A percentile compares a stretch with the other conserved stretches of the same genome.
Conservation (phyloP, 257 asterid species). For the Jaltomata sinuosa region DNA sequence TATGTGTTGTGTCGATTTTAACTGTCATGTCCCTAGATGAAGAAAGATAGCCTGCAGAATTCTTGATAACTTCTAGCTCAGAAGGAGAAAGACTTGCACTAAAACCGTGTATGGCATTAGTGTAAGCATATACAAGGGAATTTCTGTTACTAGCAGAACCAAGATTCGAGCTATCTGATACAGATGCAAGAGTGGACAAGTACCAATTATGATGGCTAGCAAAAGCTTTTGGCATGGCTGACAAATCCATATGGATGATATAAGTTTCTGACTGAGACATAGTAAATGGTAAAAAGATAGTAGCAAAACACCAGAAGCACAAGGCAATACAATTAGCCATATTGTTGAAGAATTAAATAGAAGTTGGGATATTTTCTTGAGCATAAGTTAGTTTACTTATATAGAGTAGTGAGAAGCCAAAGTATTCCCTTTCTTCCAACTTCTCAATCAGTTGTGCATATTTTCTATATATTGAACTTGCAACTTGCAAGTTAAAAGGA, state of each 20-base stretch:
- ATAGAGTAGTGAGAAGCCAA: slow-evolving; percentile 16
- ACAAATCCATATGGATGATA: slow-evolving; percentile 56
- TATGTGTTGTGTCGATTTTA: slow-evolving; percentile 49
- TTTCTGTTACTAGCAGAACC: background rate
- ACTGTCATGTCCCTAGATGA: slow-evolving; percentile 31
- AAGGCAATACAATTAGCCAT: slow-evolving; percentile 25
- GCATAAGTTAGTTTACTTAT: slow-evolving; percentile 1
- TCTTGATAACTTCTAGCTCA: slow-evolving; percentile 28
- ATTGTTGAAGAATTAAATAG: slow-evolving; percentile 8
- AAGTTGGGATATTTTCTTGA: background rate
- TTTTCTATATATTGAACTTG: background rate
- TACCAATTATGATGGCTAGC: slow-evolving; percentile 59
- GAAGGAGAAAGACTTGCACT: slow-evolving; percentile 46
- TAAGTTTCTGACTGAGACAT: slow-evolving; percentile 35
- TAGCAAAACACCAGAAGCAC: slow-evolving; percentile 12
- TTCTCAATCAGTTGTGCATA: slow-evolving; percentile 18
- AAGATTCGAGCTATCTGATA: slow-evolving; percentile 5
- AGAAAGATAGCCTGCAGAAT: slow-evolving; percentile 37
- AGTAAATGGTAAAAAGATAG: background rate
- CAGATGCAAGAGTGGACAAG: slow-evolving; percentile 32
- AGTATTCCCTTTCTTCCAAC: slow-evolving; percentile 20
- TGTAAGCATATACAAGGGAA: slow-evolving; percentile 34
- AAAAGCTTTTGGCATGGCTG: slow-evolving; percentile 63
- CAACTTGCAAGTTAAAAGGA: slow-evolving; percentile 4
- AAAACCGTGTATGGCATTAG: slow-evolving; percentile 52